Evolutionary conservation across 768 basidiomycete species (phyloP).

Genomic region (Amanita pallidorosea): DNA sequence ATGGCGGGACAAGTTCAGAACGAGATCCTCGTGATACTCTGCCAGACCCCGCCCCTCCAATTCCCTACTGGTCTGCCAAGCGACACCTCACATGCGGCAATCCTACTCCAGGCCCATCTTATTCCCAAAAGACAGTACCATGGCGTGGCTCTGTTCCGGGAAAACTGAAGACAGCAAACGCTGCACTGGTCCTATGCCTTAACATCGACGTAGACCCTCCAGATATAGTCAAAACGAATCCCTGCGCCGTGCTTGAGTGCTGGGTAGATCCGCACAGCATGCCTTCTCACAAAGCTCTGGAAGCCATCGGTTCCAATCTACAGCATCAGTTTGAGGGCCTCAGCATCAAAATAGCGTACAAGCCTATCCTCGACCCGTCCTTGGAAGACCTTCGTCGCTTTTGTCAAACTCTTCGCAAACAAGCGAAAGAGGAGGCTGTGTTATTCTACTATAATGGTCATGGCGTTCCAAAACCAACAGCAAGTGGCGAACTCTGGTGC

Average conservation of each 20-base stretch:
- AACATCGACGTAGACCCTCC: conserved; percentile 98
- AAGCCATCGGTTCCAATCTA: conserved; percentile 86
- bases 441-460: conserved; percentile 98
- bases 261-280: conserved; percentile 96
- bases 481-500: conserved; percentile 96
- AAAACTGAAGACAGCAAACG: conserved; percentile 86
- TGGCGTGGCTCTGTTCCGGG: conserved; percentile 78
- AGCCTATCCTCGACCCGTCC: conserved; percentile 90
- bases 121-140: conserved; percentile 52
- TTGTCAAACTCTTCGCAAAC: conserved; percentile 72
- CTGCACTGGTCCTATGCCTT: conserved; percentile 81
- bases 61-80: conserved; percentile 82
- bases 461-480: conserved; percentile 93
- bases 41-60: conserved; percentile 43
- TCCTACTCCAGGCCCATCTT: conserved; percentile 59
- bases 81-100: conserved; percentile 88
- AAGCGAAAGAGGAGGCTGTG: conserved; percentile 88
- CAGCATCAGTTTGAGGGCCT: conserved; percentile 95
- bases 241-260: conserved; percentile 89
- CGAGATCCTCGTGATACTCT: conserved; percentile 30
- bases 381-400: conserved; percentile 88
- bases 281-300: conserved; percentile 87
- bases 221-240: conserved; percentile 93
- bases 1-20: conserved; percentile 17
- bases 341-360: conserved; percentile 89